phyloP scores from a whole-genome alignment of 768 basidiomycete species.

The Suillus decipiens region DNA sequence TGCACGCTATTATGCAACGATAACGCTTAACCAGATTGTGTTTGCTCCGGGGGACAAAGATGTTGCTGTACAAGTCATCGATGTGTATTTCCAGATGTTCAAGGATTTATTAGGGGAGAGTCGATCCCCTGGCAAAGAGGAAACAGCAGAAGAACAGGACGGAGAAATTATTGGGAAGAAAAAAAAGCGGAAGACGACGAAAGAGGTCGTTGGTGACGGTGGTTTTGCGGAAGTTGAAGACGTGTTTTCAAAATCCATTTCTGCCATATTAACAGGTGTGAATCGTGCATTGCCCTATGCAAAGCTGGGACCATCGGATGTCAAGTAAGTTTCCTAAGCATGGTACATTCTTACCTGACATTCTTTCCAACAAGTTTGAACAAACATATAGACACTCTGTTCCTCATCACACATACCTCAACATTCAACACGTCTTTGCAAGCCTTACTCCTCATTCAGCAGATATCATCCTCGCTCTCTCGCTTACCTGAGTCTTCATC shows the following conservation, averaged over 20 bases:
- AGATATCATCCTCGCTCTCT: constrained; percentile 63
- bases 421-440: constrained; percentile 98
- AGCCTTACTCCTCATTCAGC: constrained; percentile 85
- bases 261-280: constrained; percentile 90
- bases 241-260: constrained; percentile 76
- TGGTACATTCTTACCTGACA: not conserved
- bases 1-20: constrained; percentile 87
- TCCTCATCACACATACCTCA: constrained; percentile 91
- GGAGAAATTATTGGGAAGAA: constrained; percentile 27
- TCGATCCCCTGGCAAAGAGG: constrained; percentile 25
- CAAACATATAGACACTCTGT: constrained; percentile 89
- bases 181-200: constrained; percentile 36
- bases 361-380: constrained; percentile 55
- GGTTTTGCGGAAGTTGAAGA: constrained; percentile 79
- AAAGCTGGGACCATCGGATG: constrained; percentile 68
- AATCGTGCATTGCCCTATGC: constrained; percentile 96
- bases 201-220: constrained; percentile 55
- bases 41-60: constrained; percentile 65
- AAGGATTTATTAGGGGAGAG: constrained; percentile 78
- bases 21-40: constrained; percentile 94
- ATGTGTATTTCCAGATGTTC: constrained; percentile 95
- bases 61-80: constrained; percentile 77
- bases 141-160: constrained; percentile 33
- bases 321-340: constrained; percentile 47
- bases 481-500: constrained; percentile 42